A percentile compares a stretch with the other conserved stretches of the same genome.
phyloP scores from a whole-genome alignment of 2,329 filamentous ascomycete species.

The Phoma sp. region DNA sequence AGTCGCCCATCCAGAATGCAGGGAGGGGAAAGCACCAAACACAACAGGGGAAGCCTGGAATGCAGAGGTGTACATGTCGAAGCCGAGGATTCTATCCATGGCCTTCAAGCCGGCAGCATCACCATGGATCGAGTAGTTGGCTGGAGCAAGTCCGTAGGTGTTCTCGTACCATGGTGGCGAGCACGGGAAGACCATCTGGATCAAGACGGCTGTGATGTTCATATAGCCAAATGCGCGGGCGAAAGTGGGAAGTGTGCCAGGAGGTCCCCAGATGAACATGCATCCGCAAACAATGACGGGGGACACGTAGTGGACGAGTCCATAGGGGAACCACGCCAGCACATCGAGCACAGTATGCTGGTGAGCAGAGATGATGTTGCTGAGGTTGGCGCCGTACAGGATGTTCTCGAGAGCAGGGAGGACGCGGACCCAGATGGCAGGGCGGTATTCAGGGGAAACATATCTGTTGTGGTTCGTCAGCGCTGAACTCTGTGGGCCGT shows the following conservation, averaged over 20 bases:
- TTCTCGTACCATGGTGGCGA: conserved; percentile 98
- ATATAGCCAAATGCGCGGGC: conserved; percentile 90
- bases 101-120: conserved; percentile 88
- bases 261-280: conserved; percentile 88
- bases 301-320: conserved; percentile 85
- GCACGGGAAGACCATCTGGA: conserved; percentile 90
- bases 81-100: conserved; percentile 86
- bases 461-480: conserved; percentile 64
- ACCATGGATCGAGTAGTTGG: conserved; percentile 88
- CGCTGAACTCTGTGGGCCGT: neutral
- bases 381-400: conserved; percentile 92
- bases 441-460: conserved; percentile 85
- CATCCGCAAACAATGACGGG: conserved; percentile 78
- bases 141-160: conserved; percentile 85
- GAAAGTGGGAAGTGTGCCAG: conserved; percentile 82
- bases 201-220: conserved; percentile 84
- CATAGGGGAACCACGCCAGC: conserved; percentile 92
- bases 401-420: conserved; percentile 95
- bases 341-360: conserved; percentile 83
- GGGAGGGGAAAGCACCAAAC: conserved; percentile 92
- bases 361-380: conserved; percentile 92
- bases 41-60: conserved; percentile 91
- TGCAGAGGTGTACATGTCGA: conserved; percentile 90
- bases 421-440: conserved; percentile 94
- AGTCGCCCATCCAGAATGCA: conserved; percentile 89